Evolutionary conservation across 2,329 filamentous ascomycete species (phyloP), one percentile per base, ranked within the genome.

Genomic region (Colletotrichum musicola): DNA sequence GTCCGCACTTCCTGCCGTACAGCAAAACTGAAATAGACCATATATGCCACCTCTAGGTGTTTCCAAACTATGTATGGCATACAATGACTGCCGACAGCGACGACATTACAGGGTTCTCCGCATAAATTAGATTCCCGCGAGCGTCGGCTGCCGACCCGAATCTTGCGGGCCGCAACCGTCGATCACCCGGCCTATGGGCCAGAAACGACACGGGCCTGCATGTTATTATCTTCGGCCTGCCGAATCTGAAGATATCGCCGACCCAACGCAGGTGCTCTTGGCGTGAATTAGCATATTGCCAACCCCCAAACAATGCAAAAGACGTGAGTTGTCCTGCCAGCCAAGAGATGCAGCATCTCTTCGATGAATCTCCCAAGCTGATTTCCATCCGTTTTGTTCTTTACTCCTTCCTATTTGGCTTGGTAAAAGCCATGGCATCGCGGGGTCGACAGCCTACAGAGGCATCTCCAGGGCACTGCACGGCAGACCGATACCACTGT

Each of bases 401-500:
- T n/a, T n/a, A 61, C 66, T 57, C 66, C 66, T 69, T 69, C 66
- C 66, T 67, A 51, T 50, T 67, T 22, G 13, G 66, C 35, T 42
- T 42, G 49, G 22, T 42, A n/a, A 20, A 18, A 42, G 13, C 40
- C 40, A 62, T 55, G 1, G 35, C 57, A 55, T 66, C 63, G 57
- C 53, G 54, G 46, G 62, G 62, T 60, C 59, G n/a, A n/a, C 46
- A 44, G 62, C 30, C 62, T 64, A 12, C 42, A 35, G 50, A 56
- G 60, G 40, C 25, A 40, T 42, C 47, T 50, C 10, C 55, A 18
- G 13, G 22, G 40, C 49, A 65, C 27, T 54, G 20, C 38, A 9
- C 30, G 10, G 7, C 35, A 38, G 22, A 35, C 18, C 38, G 53
- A 60, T 49, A 42, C 60, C 22, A 42, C 54, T 47, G 65, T 50